Percentiles rank a stretch among this genome's conserved stretches.
phyloP scores from a whole-genome alignment of 192 early-diverging fungal genomes.

The Chytriomyces sp. region DNA sequence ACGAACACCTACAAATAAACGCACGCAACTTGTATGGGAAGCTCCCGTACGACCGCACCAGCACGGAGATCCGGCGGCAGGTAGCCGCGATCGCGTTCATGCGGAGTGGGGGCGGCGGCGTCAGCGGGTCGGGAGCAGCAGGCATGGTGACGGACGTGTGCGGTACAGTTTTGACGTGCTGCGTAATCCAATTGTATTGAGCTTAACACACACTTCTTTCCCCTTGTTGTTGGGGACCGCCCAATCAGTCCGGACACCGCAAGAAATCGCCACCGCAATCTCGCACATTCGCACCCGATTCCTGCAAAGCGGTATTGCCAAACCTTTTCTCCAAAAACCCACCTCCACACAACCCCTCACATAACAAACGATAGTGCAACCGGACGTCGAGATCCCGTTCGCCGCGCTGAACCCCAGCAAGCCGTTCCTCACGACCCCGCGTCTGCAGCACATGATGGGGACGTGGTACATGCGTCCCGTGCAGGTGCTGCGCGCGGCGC shows the following conservation, averaged over 20 bases:
- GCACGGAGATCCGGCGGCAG: constrained; percentile 29
- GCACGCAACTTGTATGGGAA: constrained; percentile 51
- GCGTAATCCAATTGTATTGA: too few relatives aligned
- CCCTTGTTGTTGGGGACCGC: background rate
- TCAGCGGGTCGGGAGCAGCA: too few relatives aligned
- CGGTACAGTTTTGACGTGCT: too few relatives aligned
- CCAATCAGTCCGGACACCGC: background rate
- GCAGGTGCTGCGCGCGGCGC: constrained; percentile 31
- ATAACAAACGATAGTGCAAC: constrained; percentile 22
- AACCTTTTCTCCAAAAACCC: background rate
- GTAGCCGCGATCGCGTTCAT: constrained; percentile 20
- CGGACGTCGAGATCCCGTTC: constrained; percentile 42
- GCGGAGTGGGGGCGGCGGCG: too few relatives aligned
- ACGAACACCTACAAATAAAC: constrained; percentile 6
- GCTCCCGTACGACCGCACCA: constrained; percentile 40
- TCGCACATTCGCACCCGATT: background rate
- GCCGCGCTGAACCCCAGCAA: constrained; percentile 26
- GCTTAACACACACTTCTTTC: too few relatives aligned
- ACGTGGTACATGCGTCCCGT: constrained; percentile 42
- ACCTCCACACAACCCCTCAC: background rate
- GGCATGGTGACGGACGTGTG: too few relatives aligned
- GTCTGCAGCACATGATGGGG: constrained; percentile 34
- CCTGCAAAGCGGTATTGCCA: background rate
- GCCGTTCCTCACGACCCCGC: constrained; percentile 1
- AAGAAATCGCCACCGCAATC: background rate